These are phyloP conservation scores for Scutellaria barbata DNA, from an alignment of 257 asterid species.

Conservation along the genomic window DNA sequence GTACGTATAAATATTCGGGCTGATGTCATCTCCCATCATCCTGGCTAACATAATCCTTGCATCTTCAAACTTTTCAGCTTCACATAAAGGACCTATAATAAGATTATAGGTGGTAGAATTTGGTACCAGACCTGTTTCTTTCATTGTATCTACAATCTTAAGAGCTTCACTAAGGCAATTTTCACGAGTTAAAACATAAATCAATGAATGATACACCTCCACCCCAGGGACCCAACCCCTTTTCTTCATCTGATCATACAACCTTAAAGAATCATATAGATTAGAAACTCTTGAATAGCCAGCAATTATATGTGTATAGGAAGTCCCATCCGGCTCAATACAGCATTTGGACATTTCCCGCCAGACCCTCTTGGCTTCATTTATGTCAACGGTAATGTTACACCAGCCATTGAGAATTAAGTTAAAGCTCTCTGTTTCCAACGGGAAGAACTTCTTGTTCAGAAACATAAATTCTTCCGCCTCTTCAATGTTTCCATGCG, in stretches of 20 bases:
- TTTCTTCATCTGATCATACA: constrained; percentile 89
- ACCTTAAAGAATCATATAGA: constrained; percentile 77
- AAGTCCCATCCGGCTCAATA: constrained; percentile 65
- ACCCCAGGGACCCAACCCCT: constrained; percentile 73
- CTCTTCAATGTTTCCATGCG: constrained; percentile 85
- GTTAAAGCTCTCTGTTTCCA: constrained; percentile 77
- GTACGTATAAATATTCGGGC: constrained; percentile 69
- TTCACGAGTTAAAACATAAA: constrained; percentile 61
- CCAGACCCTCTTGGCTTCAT: constrained; percentile 92
- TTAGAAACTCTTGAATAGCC: constrained; percentile 74
- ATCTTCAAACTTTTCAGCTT: constrained; percentile 57
- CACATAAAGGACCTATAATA: constrained; percentile 77
- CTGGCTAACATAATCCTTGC: constrained; percentile 62
- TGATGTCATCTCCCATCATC: constrained; percentile 65
- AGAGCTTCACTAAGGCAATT: constrained; percentile 82
- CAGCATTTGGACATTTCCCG: constrained; percentile 92
- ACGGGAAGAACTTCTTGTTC: constrained; percentile 81
- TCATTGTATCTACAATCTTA: constrained; percentile 64
- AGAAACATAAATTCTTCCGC: constrained; percentile 86
- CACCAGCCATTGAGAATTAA: constrained; percentile 92
- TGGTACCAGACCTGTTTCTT: constrained; percentile 57
- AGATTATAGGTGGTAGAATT: constrained; percentile 65
- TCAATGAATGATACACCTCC: constrained; percentile 77
- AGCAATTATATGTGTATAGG: constrained; percentile 78
- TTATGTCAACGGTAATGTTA: constrained; percentile 59